Conservation (phyloP, 2,329 filamentous ascomycete species). For the Fusarium sp. region DNA sequence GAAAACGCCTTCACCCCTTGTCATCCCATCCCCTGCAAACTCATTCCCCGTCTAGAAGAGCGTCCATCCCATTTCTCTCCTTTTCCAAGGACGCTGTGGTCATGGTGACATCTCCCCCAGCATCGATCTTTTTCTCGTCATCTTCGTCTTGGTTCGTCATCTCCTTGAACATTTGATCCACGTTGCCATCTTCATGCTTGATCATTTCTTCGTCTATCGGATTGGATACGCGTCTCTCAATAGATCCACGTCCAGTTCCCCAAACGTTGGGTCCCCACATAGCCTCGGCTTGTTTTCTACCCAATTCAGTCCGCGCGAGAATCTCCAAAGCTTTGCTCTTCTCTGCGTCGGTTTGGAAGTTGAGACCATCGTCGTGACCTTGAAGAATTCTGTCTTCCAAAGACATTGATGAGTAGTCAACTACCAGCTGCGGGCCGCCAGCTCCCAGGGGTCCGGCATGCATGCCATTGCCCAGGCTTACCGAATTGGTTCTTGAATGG, state of each 20-base stretch:
- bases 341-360: slow-evolving; percentile 54
- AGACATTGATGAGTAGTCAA: slow-evolving; percentile 51
- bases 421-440: slow-evolving; percentile 53
- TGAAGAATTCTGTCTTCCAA: slow-evolving; percentile 61
- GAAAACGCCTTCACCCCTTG: slow-evolving; percentile 33
- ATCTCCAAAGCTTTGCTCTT: slow-evolving; percentile 63
- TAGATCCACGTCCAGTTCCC: slow-evolving; percentile 45
- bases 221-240: slow-evolving; percentile 40
- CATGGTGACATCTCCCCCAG: slow-evolving; percentile 43
- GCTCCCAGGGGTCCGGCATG: slow-evolving; percentile 55
- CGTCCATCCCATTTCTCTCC: slow-evolving; percentile 57
- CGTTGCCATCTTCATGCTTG: slow-evolving; percentile 55
- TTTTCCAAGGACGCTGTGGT: slow-evolving; percentile 55
- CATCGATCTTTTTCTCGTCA: slow-evolving; percentile 49
- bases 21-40: background rate
- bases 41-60: slow-evolving; percentile 55
- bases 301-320: slow-evolving; percentile 58
- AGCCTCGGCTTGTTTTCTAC: slow-evolving; percentile 59
- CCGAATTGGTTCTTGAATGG: slow-evolving; percentile 47
- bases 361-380: slow-evolving; percentile 55
- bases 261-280: slow-evolving; percentile 61
- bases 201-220: slow-evolving; percentile 43
- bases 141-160: slow-evolving; percentile 63
- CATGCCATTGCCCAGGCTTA: slow-evolving; percentile 51
- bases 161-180: slow-evolving; percentile 64